Conservation (phyloP, 2,329 filamentous ascomycete genomes). For the Aspergillus udagawae region DNA sequence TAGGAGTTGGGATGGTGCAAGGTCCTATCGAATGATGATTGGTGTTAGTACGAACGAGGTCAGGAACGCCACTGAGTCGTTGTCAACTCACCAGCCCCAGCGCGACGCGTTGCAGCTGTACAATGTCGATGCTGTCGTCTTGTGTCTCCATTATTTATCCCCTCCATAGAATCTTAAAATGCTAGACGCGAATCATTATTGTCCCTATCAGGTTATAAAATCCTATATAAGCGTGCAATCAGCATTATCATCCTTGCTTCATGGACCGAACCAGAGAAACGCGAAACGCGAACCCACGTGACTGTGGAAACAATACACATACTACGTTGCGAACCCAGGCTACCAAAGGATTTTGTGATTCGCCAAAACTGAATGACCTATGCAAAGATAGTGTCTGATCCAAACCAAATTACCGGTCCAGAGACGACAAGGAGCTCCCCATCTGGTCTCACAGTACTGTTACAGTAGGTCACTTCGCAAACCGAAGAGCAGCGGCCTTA, state of each 20-base stretch:
- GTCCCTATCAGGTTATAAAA: neutral
- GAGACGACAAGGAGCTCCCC: too few species aligned
- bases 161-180: neutral
- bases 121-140: slow-evolving; percentile 39
- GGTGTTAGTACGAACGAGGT: slow-evolving; percentile 26
- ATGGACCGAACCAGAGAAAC: slow-evolving; percentile 15
- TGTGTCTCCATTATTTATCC: slow-evolving; percentile 35
- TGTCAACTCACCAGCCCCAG: slow-evolving; percentile 35
- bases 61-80: slow-evolving; percentile 23
- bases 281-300: slow-evolving; percentile 33
- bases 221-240: neutral
- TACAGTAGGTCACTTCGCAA: neutral
- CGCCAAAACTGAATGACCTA: neutral
- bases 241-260: neutral
- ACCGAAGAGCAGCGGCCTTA: neutral
- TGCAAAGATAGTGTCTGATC: neutral
- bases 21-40: slow-evolving; percentile 23
- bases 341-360: neutral
- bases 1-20: slow-evolving; percentile 24
- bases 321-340: neutral
- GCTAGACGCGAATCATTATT: neutral
- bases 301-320: slow-evolving; percentile 17
- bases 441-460: neutral
- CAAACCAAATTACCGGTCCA: neutral
- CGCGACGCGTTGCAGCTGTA: slow-evolving; percentile 38